Evolutionary conservation across 805 yeast genomes (phyloP), one percentile per base, ranked within the genome.

Genomic region (Cyberlindnera misumaiensis): DNA sequence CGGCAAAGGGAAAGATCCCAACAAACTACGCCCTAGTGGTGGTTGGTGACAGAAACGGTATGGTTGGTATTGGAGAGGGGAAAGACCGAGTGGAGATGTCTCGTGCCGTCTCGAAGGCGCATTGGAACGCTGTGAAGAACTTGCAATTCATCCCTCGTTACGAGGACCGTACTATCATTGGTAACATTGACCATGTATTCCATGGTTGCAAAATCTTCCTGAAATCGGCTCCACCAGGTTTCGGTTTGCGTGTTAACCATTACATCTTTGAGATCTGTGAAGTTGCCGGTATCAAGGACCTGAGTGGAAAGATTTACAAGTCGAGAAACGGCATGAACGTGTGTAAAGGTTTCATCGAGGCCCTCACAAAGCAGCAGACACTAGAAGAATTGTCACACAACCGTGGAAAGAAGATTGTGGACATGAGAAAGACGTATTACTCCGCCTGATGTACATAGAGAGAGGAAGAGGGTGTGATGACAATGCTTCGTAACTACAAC

Each of bases 261-360:
- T 77, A 82, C 60, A 80, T 93, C 46, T 87, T 81, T 53, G 96
- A 88, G 65, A 77, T 93, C 42, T 89, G 97, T 62, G 84, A 83
- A 58, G 79, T 88, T 42, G 95, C 89, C 1, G 98, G 98, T 46
- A 87, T 93, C 60, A 84, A 83, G 62, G 98, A 93, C 64, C 67
- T 93, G 53, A 77, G 88, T 52, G 96, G 94, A 4, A 90, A 90
- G 58, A 84, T 90, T 34, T 86, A 83, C 69, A 82, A 88, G 55
- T 85, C 96, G 28, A 77, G 97, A 70, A 93, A 90, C 65, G 82
- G 83, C 36, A 87, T 93, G 95, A 89, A 89, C 62, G 94, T 89
- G 35, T 86, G 86, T 41, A 88, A 89, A 66, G 93, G 90, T 32
- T 75, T 89, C 36, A 70, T 89, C 42, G 94, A 86, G 59, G 96